A percentile compares a stretch with the other conserved stretches of the same genome.
phyloP scores from a whole-genome alignment of 2,329 filamentous ascomycete genomes.

The Aspergillus sp. region DNA sequence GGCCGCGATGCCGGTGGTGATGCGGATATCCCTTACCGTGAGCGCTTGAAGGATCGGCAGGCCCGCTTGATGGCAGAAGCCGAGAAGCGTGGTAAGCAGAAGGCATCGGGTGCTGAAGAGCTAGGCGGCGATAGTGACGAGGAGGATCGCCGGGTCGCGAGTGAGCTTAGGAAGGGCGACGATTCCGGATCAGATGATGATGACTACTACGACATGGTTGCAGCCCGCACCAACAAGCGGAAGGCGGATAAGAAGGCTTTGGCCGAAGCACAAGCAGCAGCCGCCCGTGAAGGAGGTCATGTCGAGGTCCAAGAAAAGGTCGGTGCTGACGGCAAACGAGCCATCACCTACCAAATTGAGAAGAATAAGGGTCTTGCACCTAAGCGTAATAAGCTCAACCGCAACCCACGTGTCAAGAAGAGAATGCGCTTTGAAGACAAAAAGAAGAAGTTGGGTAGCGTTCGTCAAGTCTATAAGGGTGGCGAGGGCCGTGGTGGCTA shows the following conservation, averaged over 20 bases:
- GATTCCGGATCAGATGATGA: slow-evolving; percentile 46
- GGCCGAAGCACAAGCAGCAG: slow-evolving; percentile 56
- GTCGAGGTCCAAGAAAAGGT: slow-evolving; percentile 68
- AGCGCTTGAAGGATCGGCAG: slow-evolving; percentile 82
- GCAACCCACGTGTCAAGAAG: slow-evolving; percentile 98
- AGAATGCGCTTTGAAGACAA: slow-evolving; percentile 93
- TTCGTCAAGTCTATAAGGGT: slow-evolving; percentile 82
- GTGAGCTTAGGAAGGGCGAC: slow-evolving; percentile 42
- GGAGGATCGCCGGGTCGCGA: slow-evolving; percentile 58
- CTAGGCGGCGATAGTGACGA: slow-evolving; percentile 71
- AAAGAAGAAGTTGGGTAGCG: slow-evolving; percentile 92
- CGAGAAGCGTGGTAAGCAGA: slow-evolving; percentile 73
- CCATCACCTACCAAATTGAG: slow-evolving; percentile 89
- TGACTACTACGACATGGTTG: slow-evolving; percentile 84
- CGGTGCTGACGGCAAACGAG: slow-evolving; percentile 82
- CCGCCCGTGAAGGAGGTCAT: slow-evolving; percentile 57
- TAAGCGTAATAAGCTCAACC: slow-evolving; percentile 86
- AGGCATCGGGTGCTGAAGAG: slow-evolving; percentile 61
- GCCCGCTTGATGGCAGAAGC: slow-evolving; percentile 86
- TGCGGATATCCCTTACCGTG: slow-evolving; percentile 72
- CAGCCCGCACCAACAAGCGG: slow-evolving; percentile 53
- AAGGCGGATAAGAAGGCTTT: slow-evolving; percentile 75
- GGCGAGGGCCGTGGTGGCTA: slow-evolving; percentile 84
- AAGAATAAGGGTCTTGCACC: slow-evolving; percentile 97
- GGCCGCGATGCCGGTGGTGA: slow-evolving; percentile 61